A percentile compares a stretch with the other conserved stretches of the same genome.
Conservation (phyloP, 1,139 yeast genomes). For the Taiozyma sp. region DNA sequence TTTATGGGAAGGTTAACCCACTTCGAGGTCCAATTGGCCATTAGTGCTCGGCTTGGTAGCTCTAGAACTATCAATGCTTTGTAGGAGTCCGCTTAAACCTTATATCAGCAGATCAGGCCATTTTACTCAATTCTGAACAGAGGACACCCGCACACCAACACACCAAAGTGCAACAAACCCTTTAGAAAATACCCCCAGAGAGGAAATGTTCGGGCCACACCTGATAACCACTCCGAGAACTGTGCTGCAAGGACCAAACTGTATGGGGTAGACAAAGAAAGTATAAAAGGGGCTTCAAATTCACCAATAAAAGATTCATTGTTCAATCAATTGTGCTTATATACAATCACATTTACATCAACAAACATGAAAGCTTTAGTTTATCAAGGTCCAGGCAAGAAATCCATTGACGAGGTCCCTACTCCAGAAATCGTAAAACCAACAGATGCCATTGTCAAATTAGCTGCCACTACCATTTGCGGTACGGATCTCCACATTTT, state of each 20-base stretch:
- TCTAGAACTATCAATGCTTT: no score
- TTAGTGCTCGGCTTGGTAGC: no score
- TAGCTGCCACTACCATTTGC: conserved; percentile 40
- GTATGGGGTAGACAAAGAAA: not conserved
- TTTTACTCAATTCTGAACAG: no score
- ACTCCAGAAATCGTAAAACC: conserved; percentile 31
- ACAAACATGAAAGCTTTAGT: conserved; percentile 37
- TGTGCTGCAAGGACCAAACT: not conserved
- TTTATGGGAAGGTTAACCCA: no score
- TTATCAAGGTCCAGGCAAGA: conserved; percentile 36
- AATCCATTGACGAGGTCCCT: conserved; percentile 31
- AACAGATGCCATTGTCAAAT: conserved; percentile 40
- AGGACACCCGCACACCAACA: no score
- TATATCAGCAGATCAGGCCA: no score
- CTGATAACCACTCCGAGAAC: not conserved
- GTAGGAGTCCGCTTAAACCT: no score
- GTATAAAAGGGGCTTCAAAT: not conserved
- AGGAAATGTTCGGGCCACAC: not conserved
- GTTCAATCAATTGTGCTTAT: not conserved
- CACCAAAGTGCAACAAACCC: no score
- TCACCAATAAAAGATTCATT: not conserved
- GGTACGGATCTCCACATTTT: conserved; percentile 44
- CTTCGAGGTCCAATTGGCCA: not conserved
- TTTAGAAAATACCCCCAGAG: not conserved
- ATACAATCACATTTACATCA: not conserved